phyloP scores from a whole-genome alignment of 176 grass and related monocot species.

The Typha latifolia region DNA sequence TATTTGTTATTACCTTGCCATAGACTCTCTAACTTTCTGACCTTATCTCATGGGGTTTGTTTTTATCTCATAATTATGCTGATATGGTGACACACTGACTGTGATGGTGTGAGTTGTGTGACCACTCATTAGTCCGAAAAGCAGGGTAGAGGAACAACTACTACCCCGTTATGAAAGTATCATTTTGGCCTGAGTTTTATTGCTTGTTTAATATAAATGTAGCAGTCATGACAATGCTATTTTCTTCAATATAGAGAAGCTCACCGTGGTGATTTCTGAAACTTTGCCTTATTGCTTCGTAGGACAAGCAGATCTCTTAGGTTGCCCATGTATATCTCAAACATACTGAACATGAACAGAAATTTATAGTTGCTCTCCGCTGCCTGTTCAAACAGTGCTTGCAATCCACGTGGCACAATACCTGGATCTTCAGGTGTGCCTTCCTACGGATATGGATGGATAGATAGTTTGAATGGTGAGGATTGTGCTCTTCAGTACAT shows the following conservation, averaged over 20 bases:
- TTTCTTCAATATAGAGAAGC: conserved; percentile 15
- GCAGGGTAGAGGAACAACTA: too few relatives aligned
- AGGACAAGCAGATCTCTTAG: conserved; percentile 73
- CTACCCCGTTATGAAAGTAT: too few relatives aligned
- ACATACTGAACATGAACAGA: conserved; percentile 92
- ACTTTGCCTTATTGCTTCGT: conserved; percentile 26
- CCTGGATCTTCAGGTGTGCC: conserved; percentile 46
- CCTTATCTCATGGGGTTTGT: too few relatives aligned
- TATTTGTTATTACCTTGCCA: too few relatives aligned
- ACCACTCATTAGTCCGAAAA: too few relatives aligned
- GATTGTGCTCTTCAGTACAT: neutral
- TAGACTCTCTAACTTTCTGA: too few relatives aligned
- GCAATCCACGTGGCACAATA: conserved; percentile 73
- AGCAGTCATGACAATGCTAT: neutral
- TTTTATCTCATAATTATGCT: too few relatives aligned
- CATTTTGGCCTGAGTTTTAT: neutral
- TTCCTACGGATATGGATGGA: conserved; percentile 43
- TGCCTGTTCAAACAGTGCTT: conserved; percentile 58
- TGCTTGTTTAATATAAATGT: neutral
- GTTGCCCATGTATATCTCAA: conserved; percentile 96
- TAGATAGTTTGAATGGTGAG: neutral
- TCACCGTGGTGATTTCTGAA: conserved; percentile 69
- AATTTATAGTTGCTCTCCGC: conserved; percentile 56
- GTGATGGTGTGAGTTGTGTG: too few relatives aligned
- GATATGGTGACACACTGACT: too few relatives aligned